Conservation (phyloP, 1,284 basidiomycete species). For the Fomes fomentarius region DNA sequence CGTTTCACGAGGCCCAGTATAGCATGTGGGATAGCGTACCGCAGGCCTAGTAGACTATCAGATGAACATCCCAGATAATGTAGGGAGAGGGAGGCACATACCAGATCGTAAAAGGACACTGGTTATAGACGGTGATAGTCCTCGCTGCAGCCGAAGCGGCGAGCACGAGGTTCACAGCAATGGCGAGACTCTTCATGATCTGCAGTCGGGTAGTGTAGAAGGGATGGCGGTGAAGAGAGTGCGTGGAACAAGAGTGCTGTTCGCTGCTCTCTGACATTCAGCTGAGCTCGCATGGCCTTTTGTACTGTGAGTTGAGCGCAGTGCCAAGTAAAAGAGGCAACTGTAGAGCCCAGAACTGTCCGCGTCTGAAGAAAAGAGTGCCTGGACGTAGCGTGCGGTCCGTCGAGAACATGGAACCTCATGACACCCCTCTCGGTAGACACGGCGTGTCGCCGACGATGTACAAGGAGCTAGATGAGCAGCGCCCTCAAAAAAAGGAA, state of each 20-base stretch:
- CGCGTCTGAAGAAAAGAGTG: too few relatives aligned
- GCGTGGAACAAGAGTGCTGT: too few relatives aligned
- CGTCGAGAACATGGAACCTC: not conserved
- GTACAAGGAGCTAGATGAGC: not conserved
- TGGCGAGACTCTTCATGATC: too few relatives aligned
- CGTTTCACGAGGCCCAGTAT: too few relatives aligned
- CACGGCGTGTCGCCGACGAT: not conserved
- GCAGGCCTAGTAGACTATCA: constrained; percentile 32
- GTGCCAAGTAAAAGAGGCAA: too few relatives aligned
- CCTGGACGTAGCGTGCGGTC: not conserved
- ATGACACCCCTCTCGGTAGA: not conserved
- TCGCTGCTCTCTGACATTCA: not conserved
- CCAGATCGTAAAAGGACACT: constrained; percentile 22
- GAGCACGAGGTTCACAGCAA: not conserved
- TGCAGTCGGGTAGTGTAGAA: too few relatives aligned
- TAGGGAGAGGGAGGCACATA: not conserved
- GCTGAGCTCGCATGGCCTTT: not conserved
- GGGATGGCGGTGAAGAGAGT: too few relatives aligned
- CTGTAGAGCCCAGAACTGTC: too few relatives aligned
- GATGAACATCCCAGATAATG: constrained; percentile 6
- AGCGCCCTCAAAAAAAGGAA: not conserved
- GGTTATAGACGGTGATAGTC: constrained; percentile 22
- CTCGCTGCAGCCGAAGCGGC: constrained; percentile 17
- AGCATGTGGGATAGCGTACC: too few relatives aligned
- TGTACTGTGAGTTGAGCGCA: too few relatives aligned